Evolutionary conservation across 257 asterid species (phyloP).

Genomic region (Apocynum venetum): DNA sequence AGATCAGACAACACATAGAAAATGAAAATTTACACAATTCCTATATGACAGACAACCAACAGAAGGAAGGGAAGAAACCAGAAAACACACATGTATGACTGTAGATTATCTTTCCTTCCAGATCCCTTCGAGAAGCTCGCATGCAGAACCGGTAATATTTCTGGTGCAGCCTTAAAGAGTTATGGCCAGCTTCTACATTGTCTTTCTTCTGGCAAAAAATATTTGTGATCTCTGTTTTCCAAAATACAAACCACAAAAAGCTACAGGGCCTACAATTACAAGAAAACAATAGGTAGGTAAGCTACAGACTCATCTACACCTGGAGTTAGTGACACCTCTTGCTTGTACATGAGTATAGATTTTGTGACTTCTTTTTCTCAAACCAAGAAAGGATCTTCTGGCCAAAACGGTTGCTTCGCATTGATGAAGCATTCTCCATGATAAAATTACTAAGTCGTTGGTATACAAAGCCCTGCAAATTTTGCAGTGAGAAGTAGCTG

Average conservation of each 20-base stretch:
- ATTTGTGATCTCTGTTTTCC: background rate
- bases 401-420: conserved; percentile 61
- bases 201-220: background rate
- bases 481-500: background rate
- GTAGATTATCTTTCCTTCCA: background rate
- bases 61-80: background rate
- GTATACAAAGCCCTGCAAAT: conserved; percentile 37
- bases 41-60: conserved; percentile 7
- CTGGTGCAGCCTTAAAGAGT: background rate
- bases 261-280: background rate
- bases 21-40: background rate
- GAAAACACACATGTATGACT: background rate
- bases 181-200: background rate
- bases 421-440: conserved; percentile 30
- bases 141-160: background rate
- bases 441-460: conserved; percentile 31
- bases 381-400: conserved; percentile 54
- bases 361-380: conserved; percentile 30
- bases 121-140: background rate
- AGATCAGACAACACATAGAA: background rate
- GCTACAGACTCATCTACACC: background rate
- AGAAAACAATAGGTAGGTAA: background rate
- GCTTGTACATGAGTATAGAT: conserved; percentile 19
- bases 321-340: conserved; percentile 7
- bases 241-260: background rate